Conservation (phyloP, 2,329 filamentous ascomycete genomes). For the Cladorrhinum sp. region DNA sequence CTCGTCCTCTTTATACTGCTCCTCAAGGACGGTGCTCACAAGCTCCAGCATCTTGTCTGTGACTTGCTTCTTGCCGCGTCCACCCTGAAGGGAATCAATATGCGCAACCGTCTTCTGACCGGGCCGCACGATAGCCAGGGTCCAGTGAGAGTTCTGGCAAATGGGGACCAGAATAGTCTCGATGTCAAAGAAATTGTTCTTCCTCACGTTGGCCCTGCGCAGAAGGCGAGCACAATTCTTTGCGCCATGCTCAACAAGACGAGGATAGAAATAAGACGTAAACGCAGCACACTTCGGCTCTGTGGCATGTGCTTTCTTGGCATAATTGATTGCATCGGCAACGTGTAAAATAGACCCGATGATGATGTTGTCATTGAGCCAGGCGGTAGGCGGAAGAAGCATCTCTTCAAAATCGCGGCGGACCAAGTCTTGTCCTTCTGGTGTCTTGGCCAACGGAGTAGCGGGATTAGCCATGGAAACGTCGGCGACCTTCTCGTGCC, state of each 20-base stretch:
- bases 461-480: conserved; percentile 35
- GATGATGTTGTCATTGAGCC: conserved; percentile 77
- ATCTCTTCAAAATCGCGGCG: conserved; percentile 59
- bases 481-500: conserved; percentile 37
- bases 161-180: conserved; percentile 70
- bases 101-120: conserved; percentile 60
- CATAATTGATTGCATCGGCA: conserved; percentile 55
- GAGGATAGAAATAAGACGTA: conserved; percentile 64
- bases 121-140: conserved; percentile 64
- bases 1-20: conserved; percentile 52
- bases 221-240: conserved; percentile 52
- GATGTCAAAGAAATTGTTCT: conserved; percentile 60
- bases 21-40: conserved; percentile 56
- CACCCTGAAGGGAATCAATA: conserved; percentile 60
- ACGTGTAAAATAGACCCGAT: conserved; percentile 63
- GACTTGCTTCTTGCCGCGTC: conserved; percentile 37
- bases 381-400: conserved; percentile 54
- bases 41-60: conserved; percentile 48
- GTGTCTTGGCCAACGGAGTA: conserved; percentile 42
- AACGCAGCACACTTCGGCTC: conserved; percentile 61
- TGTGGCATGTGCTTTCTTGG: conserved; percentile 49
- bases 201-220: conserved; percentile 53
- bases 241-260: conserved; percentile 47
- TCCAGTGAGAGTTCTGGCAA: conserved; percentile 66
- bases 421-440: conserved; percentile 49